A percentile compares a stretch with the other conserved stretches of the same genome.
These are phyloP conservation scores for Populus deltoides DNA, from an alignment of 345 rosid species.

Conservation along the genomic window DNA sequence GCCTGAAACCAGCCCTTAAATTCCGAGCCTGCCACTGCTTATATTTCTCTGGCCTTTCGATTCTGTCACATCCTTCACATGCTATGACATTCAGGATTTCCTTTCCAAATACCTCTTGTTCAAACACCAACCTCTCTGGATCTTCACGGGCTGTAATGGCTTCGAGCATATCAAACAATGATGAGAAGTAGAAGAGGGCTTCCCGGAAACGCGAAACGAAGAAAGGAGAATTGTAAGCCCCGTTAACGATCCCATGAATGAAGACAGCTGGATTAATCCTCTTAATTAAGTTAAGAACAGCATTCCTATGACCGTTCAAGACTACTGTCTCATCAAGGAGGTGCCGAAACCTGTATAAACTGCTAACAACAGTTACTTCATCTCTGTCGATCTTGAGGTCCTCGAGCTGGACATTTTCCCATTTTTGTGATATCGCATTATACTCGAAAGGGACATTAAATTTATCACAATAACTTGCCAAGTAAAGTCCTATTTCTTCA, in stretches of 20 bases:
- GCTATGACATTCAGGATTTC: slow-evolving; percentile 52
- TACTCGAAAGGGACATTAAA: slow-evolving; percentile 54
- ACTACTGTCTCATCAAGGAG: slow-evolving; percentile 57
- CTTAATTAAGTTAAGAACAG: slow-evolving; percentile 41
- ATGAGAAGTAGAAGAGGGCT: slow-evolving; percentile 50
- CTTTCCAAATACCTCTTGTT: slow-evolving; percentile 45
- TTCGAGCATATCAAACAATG: slow-evolving; percentile 52
- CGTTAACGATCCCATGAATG: slow-evolving; percentile 46
- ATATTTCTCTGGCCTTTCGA: slow-evolving; percentile 37
- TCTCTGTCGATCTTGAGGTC: slow-evolving; percentile 48
- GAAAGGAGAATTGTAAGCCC: slow-evolving; percentile 44
- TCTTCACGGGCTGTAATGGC: slow-evolving; percentile 41
- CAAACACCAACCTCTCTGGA: slow-evolving; percentile 46
- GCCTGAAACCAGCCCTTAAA: slow-evolving; percentile 44
- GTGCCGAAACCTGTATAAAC: slow-evolving; percentile 37
- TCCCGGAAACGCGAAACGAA: slow-evolving; percentile 56
- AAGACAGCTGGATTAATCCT: slow-evolving; percentile 44
- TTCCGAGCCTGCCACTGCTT: slow-evolving; percentile 45
- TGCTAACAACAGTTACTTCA: slow-evolving; percentile 50
- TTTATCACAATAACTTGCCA: slow-evolving; percentile 42
- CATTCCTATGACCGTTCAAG: slow-evolving; percentile 41
- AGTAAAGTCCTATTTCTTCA: slow-evolving; percentile 50
- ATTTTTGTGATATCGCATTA: slow-evolving; percentile 54
- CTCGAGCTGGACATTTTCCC: slow-evolving; percentile 50
- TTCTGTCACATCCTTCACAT: slow-evolving; percentile 51